These are phyloP conservation scores for Gynostemma pentaphyllum DNA, from an alignment of 306 rosid genomes.

Conservation along the genomic window DNA sequence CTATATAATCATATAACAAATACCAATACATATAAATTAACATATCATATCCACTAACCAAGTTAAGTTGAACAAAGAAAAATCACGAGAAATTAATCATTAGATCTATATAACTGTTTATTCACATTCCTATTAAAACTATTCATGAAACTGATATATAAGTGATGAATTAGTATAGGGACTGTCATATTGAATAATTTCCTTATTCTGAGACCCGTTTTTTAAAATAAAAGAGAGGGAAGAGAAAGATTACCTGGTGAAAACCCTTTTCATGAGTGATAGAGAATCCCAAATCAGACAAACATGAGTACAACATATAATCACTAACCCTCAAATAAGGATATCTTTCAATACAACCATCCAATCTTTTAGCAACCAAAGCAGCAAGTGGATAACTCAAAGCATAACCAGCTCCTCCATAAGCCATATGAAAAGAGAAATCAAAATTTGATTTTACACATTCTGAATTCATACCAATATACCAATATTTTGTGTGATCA, in stretches of 20 bases:
- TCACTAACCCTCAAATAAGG: constrained; percentile 22
- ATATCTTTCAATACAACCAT: constrained; percentile 30
- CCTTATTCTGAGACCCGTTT: no score
- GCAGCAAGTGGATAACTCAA: constrained; percentile 32
- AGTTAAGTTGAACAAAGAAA: no score
- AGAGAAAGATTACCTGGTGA: constrained; percentile 61
- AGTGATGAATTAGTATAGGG: no score
- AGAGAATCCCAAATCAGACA: constrained; percentile 31
- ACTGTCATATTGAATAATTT: no score
- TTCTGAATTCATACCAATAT: constrained; percentile 35
- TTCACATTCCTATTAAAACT: no score
- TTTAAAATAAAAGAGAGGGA: no score
- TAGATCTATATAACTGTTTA: no score
- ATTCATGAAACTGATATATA: no score
- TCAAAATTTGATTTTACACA: constrained; percentile 23
- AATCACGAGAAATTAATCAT: no score
- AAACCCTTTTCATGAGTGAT: constrained; percentile 24
- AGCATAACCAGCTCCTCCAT: constrained; percentile 43
- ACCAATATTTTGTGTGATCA: constrained; percentile 19
- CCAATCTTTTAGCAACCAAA: constrained; percentile 13
- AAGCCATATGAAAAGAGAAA: constrained; percentile 33
- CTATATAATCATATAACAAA: no score
- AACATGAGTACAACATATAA: constrained; percentile 23
- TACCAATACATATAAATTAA: no score
- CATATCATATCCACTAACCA: no score